Percentiles rank a stretch among this genome's conserved stretches.
Conservation (phyloP, 1,139 yeast species). For the Lipomyces yarrowii region DNA sequence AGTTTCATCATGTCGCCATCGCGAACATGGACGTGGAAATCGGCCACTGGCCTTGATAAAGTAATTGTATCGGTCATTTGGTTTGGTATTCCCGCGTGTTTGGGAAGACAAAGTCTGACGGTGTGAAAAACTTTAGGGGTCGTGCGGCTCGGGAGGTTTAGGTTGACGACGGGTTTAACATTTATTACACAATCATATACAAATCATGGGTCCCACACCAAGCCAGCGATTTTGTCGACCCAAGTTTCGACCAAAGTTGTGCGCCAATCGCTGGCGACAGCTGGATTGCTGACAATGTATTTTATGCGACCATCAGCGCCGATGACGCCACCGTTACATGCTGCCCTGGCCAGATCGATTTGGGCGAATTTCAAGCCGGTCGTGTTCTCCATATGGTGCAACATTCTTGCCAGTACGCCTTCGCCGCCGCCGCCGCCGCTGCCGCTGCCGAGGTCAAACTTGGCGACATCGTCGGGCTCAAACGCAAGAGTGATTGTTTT, state of each 20-base stretch:
- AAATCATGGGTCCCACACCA: conserved; percentile 3
- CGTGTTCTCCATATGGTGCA: conserved; percentile 5
- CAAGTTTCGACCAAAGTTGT: conserved; percentile 5
- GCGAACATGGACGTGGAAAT: conserved; percentile 93
- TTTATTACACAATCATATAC: not conserved
- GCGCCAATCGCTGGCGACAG: conserved; percentile 10
- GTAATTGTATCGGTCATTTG: conserved; percentile 11
- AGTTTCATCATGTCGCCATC: conserved; percentile 91
- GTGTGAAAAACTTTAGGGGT: no score
- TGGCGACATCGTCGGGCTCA: conserved; percentile 11
- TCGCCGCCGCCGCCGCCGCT: not conserved
- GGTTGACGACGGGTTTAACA: no score
- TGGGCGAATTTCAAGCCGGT: conserved; percentile 14
- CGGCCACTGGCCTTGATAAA: conserved; percentile 60
- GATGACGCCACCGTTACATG: conserved; percentile 18
- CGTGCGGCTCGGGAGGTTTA: not conserved
- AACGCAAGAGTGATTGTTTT: conserved; percentile 16
- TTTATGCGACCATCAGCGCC: conserved; percentile 22
- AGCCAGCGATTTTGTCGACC: conserved; percentile 8
- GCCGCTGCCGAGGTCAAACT: not conserved
- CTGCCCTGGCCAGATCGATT: conserved; percentile 5
- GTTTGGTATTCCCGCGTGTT: no score
- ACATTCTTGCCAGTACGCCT: not conserved
- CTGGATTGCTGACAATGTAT: not conserved
- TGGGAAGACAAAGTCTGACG: no score